Evolutionary conservation across 2,329 filamentous ascomycete genomes (phyloP), one percentile per base, ranked within the genome.

Genomic region (Didymella pinodella): DNA sequence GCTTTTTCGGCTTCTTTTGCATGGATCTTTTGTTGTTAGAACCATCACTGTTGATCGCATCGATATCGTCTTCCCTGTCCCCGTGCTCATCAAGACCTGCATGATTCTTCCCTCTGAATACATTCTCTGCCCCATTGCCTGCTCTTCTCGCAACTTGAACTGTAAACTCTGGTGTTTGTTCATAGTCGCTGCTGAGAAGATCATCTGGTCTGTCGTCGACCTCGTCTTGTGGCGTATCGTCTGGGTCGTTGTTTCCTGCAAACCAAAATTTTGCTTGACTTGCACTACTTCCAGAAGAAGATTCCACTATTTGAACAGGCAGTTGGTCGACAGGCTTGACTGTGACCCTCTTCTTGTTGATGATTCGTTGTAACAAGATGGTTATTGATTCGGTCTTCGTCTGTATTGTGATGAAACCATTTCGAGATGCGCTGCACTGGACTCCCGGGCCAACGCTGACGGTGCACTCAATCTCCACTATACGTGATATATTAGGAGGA

Each of bases 1-100:
- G 38, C 38, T 41, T 41, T 41, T 41, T 41, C 38, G 38, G 38
- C 38, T 41, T 41, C 38, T 41, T 18, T 41, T 41, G 38, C 38
- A 41, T 41, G 38, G 38, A 41, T 41, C 38, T 41, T 41, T 41
- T 41, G 38, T 41, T 41, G 38, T 41, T 41, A 10, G 38, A 41
- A 41, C 38, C 38, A 41, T 41, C 38, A 41, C 38, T 41, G 38
- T 41, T 41, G 38, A 41, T 41, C 38, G 38, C 38, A 41, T 41
- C 38, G 38, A 41, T 41, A 41, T 41, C 38, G 38, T 41, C 38
- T 41, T 20, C 38, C 38, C 38, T 41, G 38, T 41, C 38, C 38
- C 38, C 38, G 38, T 41, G 38, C 38, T 41, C 38, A 41, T 41
- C 38, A 41, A 41, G 38, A 41, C 38, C 38, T 41, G 38, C 38